Evolutionary conservation across 2,329 filamentous ascomycete species (phyloP), one percentile per base, ranked within the genome.

Genomic region (Pezicula radicicola): DNA sequence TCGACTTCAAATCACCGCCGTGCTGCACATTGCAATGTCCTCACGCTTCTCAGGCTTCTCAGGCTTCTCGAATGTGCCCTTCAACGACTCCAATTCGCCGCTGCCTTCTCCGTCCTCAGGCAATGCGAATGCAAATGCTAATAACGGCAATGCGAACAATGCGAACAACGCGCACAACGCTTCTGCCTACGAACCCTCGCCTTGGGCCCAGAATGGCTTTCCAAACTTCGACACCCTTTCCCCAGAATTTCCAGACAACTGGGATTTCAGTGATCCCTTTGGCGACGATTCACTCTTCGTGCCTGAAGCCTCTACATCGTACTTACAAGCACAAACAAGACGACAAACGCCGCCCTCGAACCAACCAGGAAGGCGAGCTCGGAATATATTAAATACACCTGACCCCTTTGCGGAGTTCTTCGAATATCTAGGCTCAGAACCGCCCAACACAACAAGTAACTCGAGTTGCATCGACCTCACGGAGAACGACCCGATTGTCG

Each of bases 401-500:
- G 60, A 58, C 2, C 54, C 58, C n/a, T 42, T 42, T 16, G 16
- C 39, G 39, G 42, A 45, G 16, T 45, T 45, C 19, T 16, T n/a
- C 6, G 42, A 45, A n/a, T 12, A 8, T 19, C 37, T 40, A 8
- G 18, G n/a, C 42, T 19, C 39, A 18, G 10, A 13, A 19, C 21
- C 39, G 6, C 39, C 15, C 9, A 18, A 7, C 12, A 10, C 18
- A 42, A 25, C 39, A 42, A 18, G 39, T 25, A 16, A 21, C 4
- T 28, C 46, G 40, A 46, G 51, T 21, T 35, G 33, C 19, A 46
- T 44, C 42, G 44, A 51, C 2, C 40, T 43, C 10, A 54, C 54
- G 18, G 51, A 50, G 18, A 27, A 51, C 13, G 57, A 59, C 13
- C 58, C 54, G 41, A 40, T 63, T 10, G 55, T 66, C 21, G 63